These are phyloP conservation scores for Colletotrichum cuscutae DNA, from an alignment of 2,329 filamentous ascomycete genomes.

Conservation along the genomic window DNA sequence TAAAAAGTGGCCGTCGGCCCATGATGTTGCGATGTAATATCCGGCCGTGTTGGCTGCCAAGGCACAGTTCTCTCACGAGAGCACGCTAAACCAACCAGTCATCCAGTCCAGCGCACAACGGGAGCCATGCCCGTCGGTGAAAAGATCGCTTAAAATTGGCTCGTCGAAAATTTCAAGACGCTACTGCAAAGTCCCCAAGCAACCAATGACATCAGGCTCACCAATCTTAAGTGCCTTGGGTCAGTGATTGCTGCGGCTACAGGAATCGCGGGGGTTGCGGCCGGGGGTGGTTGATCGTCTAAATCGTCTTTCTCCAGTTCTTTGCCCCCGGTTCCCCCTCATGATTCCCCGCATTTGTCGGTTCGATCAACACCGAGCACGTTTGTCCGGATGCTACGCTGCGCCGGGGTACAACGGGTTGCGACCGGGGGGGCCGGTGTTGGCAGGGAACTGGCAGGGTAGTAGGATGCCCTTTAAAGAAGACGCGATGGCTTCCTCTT, in stretches of 20 bases:
- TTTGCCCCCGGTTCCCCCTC: constrained; percentile 19
- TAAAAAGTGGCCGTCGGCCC: constrained; percentile 21
- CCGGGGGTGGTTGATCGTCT: constrained; percentile 17
- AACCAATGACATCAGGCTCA: constrained; percentile 14
- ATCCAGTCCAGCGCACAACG: neutral
- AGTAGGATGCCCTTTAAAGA: constrained; percentile 3
- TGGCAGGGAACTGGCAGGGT: too few relatives aligned
- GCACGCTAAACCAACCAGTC: neutral
- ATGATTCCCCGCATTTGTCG: constrained; percentile 33
- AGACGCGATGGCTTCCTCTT: neutral
- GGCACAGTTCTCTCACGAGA: neutral
- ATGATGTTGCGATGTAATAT: constrained; percentile 22
- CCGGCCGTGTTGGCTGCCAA: constrained; percentile 15
- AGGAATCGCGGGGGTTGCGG: constrained; percentile 24
- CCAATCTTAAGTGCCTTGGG: neutral
- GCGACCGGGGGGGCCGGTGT: neutral
- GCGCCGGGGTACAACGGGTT: neutral
- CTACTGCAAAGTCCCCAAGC: neutral
- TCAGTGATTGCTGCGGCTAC: constrained; percentile 31
- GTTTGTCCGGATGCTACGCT: constrained; percentile 28
- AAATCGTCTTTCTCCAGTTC: neutral
- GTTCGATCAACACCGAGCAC: constrained; percentile 31
- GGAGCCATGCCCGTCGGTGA: constrained; percentile 5
- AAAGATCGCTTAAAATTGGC: neutral
- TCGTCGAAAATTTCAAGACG: neutral